Evolutionary conservation across 1,139 yeast genomes (phyloP), one percentile per base, ranked within the genome.

Genomic region (Yamadazyma membranifaciens): DNA sequence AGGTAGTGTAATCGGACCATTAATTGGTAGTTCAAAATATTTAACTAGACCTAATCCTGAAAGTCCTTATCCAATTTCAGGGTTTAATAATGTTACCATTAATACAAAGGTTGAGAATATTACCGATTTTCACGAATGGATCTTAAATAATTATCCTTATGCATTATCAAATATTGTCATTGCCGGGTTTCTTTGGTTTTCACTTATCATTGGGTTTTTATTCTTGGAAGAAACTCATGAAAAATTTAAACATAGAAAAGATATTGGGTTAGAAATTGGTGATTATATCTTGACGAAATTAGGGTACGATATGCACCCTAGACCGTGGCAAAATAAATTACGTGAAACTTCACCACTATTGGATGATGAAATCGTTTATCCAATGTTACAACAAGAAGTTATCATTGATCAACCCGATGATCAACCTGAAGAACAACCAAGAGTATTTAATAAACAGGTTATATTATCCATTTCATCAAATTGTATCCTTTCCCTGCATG

Each of bases 161-260:
- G 79, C 83, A 1, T 59, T 80, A 46, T 80, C 85, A 3, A 82
- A 81, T 53, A 52, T 81, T 9, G 78, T 76, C 3, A 79, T 81
- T 13, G 69, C 80, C 4, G 12, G 51, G 2, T 60, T 74, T 40
- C 60, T 80, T 17, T 55, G 63, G 57, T 42, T 63, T 36, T 70
- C 79, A 30, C 48, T 68, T 24, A 28, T 65, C 2, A 46, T 67
- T 30, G 79, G 72, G 2, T 59, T 75, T 41, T 63, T 81, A 37
- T 80, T 80, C 49, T 56, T 81, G 30, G 84, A 81, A 53, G 87
- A 81, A 55, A 78, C 86, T 2, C 80, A 78, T 52, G 73, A 66
- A 14, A 55, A 57, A 17, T 60, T 59, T 39, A 67, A 62, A 47
- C 49, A 65, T 44, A 59, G 65, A 40, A 62, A 65, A 43, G 86